phyloP scores from a whole-genome alignment of 2,329 filamentous ascomycete species.

The Pyrenophora tritici-repentis region DNA sequence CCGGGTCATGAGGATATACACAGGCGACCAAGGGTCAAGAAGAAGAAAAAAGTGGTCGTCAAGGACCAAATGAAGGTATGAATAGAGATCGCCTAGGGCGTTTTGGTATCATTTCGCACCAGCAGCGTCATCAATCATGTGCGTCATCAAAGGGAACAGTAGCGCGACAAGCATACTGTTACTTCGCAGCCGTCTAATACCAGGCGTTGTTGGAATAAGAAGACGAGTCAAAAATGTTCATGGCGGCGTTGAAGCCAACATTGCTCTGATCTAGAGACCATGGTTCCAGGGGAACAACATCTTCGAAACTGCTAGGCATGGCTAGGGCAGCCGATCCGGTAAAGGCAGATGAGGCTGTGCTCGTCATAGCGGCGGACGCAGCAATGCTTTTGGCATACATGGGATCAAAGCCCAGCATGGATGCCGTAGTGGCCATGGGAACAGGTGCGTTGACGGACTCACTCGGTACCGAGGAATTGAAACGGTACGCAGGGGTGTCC shows the following conservation, averaged over 20 bases:
- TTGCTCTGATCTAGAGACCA: constrained; percentile 41
- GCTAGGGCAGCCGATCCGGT: constrained; percentile 38
- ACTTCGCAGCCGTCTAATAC: constrained; percentile 38
- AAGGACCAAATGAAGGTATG: constrained; percentile 22
- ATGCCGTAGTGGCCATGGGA: constrained; percentile 27
- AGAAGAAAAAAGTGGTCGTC: constrained; percentile 19
- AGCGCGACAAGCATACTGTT: constrained; percentile 14
- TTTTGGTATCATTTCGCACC: constrained; percentile 32
- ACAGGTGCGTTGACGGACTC: constrained; percentile 32
- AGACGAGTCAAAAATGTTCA: constrained; percentile 32
- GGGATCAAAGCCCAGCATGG: constrained; percentile 34
- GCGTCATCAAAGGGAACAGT: constrained; percentile 34
- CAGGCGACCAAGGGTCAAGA: constrained; percentile 38
- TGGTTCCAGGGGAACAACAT: constrained; percentile 35
- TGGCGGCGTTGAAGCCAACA: constrained; percentile 28
- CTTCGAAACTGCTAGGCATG: constrained; percentile 40
- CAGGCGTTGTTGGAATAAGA: constrained; percentile 36
- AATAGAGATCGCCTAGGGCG: constrained; percentile 28
- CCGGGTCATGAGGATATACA: constrained; percentile 43
- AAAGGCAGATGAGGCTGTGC: constrained; percentile 28
- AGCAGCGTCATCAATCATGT: constrained; percentile 48
- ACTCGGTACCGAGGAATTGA: constrained; percentile 30
- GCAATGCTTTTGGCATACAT: constrained; percentile 37
- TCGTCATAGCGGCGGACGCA: constrained; percentile 31
- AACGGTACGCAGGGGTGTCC: constrained; percentile 43